These are phyloP conservation scores for Aspergillus glaucus DNA, from an alignment of 2,329 filamentous ascomycete species.

Conservation along the genomic window DNA sequence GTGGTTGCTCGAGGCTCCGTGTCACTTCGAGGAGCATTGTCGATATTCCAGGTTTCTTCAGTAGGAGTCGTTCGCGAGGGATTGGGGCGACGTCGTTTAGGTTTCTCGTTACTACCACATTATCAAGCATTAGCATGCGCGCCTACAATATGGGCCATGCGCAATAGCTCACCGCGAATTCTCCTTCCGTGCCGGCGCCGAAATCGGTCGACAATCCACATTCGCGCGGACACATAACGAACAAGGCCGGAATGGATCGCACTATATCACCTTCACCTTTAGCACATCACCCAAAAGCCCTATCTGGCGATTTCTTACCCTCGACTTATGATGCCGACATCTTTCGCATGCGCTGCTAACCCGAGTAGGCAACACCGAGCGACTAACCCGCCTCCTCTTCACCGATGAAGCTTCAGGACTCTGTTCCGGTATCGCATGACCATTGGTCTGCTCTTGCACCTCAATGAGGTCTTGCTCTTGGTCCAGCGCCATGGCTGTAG, in stretches of 20 bases:
- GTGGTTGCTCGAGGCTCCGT: background rate
- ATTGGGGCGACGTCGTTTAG: background rate
- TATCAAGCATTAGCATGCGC: background rate
- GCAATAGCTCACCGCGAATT: conserved; percentile 6
- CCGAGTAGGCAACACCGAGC: conserved; percentile 14
- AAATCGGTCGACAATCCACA: conserved; percentile 12
- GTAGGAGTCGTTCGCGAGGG: background rate
- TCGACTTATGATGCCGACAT: conserved; percentile 25
- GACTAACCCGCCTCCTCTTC: conserved; percentile 2
- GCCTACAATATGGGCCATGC: background rate
- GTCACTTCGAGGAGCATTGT: background rate
- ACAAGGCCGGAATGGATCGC: conserved; percentile 29
- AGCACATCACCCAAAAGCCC: background rate
- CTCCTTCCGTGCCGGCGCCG: conserved; percentile 2
- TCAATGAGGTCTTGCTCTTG: conserved; percentile 12
- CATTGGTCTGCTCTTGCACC: conserved; percentile 12
- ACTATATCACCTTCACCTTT: conserved; percentile 13
- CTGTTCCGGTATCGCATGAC: background rate
- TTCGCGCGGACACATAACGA: conserved; percentile 27
- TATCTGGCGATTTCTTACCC: conserved; percentile 13
- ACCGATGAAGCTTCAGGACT: background rate
- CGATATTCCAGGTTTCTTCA: background rate
- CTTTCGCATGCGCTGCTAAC: conserved; percentile 25
- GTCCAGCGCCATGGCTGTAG: conserved; percentile 7
- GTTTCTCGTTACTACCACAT: background rate